phyloP scores from a whole-genome alignment of 345 rosid genomes.

The Camelina neglecta region DNA sequence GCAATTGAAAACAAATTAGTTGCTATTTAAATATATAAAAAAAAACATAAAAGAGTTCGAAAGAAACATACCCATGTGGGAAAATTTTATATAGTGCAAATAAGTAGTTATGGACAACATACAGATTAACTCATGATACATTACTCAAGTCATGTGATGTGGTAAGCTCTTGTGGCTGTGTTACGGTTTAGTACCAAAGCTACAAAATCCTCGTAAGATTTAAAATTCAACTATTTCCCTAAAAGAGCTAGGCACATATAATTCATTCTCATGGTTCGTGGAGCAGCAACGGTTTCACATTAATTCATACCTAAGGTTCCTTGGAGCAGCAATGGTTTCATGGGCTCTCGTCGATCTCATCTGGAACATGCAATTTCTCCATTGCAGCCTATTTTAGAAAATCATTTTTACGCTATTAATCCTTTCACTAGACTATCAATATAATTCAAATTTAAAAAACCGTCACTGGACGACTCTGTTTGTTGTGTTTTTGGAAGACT shows the following conservation, averaged over 20 bases:
- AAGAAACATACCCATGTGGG: not conserved
- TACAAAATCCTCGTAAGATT: no score
- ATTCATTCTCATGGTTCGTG: slow-evolving; percentile 26
- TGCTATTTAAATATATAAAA: no score
- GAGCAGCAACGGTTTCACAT: not conserved
- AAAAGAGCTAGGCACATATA: slow-evolving; percentile 17
- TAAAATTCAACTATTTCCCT: slow-evolving; percentile 33
- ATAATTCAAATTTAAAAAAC: not conserved
- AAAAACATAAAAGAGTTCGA: no score
- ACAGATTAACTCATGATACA: slow-evolving; percentile 12
- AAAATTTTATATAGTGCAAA: slow-evolving; percentile 11
- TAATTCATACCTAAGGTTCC: not conserved
- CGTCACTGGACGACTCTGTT: slow-evolving; percentile 6
- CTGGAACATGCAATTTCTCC: slow-evolving; percentile 95
- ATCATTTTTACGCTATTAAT: not conserved
- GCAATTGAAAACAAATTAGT: no score
- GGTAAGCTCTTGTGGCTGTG: slow-evolving; percentile 32
- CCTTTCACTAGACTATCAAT: not conserved
- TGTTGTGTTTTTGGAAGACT: slow-evolving; percentile 27
- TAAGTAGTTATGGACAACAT: no score
- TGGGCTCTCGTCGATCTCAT: slow-evolving; percentile 75
- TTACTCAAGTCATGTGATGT: slow-evolving; percentile 2
- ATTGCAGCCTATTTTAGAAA: slow-evolving; percentile 80
- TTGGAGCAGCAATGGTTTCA: slow-evolving; percentile 16
- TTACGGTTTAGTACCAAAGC: slow-evolving; percentile 29